phyloP scores from a whole-genome alignment of 371 early-diverging fungal genomes.

The Apophysomyces variabilis region DNA sequence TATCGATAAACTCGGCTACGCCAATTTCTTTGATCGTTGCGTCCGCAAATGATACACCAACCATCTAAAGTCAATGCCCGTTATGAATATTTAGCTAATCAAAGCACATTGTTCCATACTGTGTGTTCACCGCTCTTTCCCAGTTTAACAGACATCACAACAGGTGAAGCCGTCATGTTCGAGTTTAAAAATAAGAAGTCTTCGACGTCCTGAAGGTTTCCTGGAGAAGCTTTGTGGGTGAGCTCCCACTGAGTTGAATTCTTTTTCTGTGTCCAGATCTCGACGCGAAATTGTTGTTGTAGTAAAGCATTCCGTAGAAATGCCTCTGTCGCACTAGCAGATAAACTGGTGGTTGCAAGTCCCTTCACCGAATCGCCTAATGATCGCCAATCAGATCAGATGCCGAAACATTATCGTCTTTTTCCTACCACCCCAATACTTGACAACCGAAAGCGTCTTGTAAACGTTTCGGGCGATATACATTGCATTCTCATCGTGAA shows the following conservation, averaged over 20 bases:
- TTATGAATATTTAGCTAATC: too few relatives aligned
- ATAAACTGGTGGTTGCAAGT: conserved; percentile 79
- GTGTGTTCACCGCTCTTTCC: conserved; percentile 57
- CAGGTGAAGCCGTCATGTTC: conserved; percentile 76
- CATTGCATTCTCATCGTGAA: conserved; percentile 89
- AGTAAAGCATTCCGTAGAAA: conserved; percentile 83
- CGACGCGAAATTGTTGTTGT: conserved; percentile 75
- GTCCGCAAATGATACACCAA: conserved; percentile 91
- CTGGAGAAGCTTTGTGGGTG: conserved; percentile 82
- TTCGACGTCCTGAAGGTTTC: conserved; percentile 89
- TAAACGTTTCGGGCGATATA: conserved; percentile 84
- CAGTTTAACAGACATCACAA: conserved; percentile 81
- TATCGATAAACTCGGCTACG: conserved; percentile 89
- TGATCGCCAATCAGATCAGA: neutral
- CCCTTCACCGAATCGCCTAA: conserved; percentile 59
- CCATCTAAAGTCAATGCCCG: conserved; percentile 43
- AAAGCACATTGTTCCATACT: conserved; percentile 30
- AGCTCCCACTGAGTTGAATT: conserved; percentile 57
- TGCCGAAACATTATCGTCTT: neutral
- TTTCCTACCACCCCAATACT: conserved; percentile 78
- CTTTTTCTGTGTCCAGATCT: conserved; percentile 79
- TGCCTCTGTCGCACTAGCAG: conserved; percentile 71
- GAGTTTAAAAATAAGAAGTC: conserved; percentile 80
- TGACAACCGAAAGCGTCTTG: conserved; percentile 90
- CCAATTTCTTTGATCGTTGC: conserved; percentile 80